These are phyloP conservation scores for Pseudozyma flocculosa DNA, from an alignment of 1,284 basidiomycete species.

Conservation along the genomic window DNA sequence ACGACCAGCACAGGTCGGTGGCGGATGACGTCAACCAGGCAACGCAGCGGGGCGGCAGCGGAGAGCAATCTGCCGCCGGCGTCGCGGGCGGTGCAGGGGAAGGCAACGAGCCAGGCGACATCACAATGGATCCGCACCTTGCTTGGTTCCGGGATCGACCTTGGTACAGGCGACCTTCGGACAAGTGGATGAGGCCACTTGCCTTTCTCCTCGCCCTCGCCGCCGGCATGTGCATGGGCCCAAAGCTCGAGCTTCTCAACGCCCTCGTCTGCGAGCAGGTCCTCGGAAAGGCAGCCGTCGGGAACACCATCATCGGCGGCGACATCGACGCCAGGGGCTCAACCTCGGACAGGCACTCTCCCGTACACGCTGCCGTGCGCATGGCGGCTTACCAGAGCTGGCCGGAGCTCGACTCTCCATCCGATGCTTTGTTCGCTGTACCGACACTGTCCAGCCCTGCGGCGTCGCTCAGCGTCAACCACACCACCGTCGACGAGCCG, in stretches of 20 bases:
- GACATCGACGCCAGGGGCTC: too few species aligned
- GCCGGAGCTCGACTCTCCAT: background rate
- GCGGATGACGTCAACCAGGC: background rate
- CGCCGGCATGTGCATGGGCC: constrained; percentile 47
- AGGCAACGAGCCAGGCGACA: too few species aligned
- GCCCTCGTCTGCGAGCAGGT: constrained; percentile 50
- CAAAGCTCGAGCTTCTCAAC: constrained; percentile 49
- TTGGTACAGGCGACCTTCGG: constrained; percentile 45
- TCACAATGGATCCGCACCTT: constrained; percentile 29
- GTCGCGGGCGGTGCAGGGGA: background rate
- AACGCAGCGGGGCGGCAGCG: background rate
- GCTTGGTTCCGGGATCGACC: constrained; percentile 38
- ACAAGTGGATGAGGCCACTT: constrained; percentile 46
- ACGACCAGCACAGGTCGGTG: constrained; percentile 13
- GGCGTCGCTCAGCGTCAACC: background rate
- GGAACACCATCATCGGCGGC: background rate
- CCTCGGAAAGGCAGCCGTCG: constrained; percentile 21
- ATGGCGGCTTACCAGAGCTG: background rate
- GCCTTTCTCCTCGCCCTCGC: constrained; percentile 42
- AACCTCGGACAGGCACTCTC: too few species aligned
- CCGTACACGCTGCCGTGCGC: too few species aligned
- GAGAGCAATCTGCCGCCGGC: background rate
- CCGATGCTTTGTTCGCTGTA: too few species aligned
- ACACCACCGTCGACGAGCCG: background rate
- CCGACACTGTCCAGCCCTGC: too few species aligned